Evolutionary conservation across 106 monocot species (phyloP), one percentile per base, ranked within the genome.

Genomic region (Dendrobium chrysotoxum): DNA sequence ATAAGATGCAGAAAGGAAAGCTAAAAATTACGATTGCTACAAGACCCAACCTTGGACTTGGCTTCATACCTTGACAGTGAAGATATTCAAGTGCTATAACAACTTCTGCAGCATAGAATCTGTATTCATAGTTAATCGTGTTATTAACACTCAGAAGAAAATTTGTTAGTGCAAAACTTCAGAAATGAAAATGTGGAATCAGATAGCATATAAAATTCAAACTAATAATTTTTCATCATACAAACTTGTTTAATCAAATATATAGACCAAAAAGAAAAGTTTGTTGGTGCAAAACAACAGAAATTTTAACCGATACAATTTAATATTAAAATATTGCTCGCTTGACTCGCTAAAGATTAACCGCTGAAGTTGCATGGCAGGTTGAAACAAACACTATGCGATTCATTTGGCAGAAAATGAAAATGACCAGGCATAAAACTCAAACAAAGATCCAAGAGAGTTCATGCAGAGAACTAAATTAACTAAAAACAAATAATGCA

Each of bases 41-140:
- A 28, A 45, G 23, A 46, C 8, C 2, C 47, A 45, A 45, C 38
- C 2, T 47, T 76, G 20, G 54, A 13, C 58, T 8, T 57, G 76
- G 66, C 25, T 82, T 18, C 80, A 53, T 84, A 95, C 98, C 98
- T 98, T 95, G 98, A 85, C 98, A 98, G 79, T 98, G 98, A 79
- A 98, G 98, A 79, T 98, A 98, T 78, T 98, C 98, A 28, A 98
- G 91, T 58, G 92, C 91, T 55, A 95, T 65, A 68, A 98, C 83
- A 75, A 98, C 91, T 91, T 98, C 98, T 28, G 94, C 91, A 78
- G 94, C 95, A 87, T 88, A 98, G 85, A 98, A 98, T 82, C 98
- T 98, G 83, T 28, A 85, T 28, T 80, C 76, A 79, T 42, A 25
- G 58, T 81, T 47, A 70, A 71, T 17, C 50, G 28, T 21, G 42